phyloP scores from a whole-genome alignment of 208 protist genomes.

The Trypanosoma scelopori region DNA sequence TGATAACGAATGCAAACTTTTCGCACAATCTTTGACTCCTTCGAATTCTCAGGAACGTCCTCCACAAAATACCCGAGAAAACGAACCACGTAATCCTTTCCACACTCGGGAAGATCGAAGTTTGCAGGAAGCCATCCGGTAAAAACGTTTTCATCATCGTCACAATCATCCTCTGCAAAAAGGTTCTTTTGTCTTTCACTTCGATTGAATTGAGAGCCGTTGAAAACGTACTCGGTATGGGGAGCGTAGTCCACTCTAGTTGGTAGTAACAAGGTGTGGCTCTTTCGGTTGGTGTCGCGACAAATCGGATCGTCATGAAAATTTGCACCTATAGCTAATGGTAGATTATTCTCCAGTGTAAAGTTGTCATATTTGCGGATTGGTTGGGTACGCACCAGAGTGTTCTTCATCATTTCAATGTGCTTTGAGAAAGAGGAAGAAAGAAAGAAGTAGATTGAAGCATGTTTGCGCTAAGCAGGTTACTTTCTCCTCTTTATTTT shows the following conservation, averaged over 20 bases:
- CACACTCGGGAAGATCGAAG: slow-evolving; percentile 50
- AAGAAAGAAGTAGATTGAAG: slow-evolving; percentile 8
- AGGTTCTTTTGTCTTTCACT: neutral
- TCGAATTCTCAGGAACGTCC: slow-evolving; percentile 51
- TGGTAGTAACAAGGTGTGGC: slow-evolving; percentile 72
- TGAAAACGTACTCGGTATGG: slow-evolving; percentile 82
- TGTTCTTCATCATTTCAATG: slow-evolving; percentile 69
- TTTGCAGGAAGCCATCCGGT: slow-evolving; percentile 73
- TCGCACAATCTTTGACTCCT: slow-evolving; percentile 62
- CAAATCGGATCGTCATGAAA: slow-evolving; percentile 92
- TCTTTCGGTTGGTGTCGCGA: slow-evolving; percentile 71
- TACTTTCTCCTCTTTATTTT: too few relatives aligned
- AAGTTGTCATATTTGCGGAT: slow-evolving; percentile 61
- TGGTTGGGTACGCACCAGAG: slow-evolving; percentile 58
- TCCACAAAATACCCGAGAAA: slow-evolving; percentile 84
- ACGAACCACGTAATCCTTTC: slow-evolving; percentile 72
- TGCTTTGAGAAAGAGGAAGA: slow-evolving; percentile 19
- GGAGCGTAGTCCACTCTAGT: slow-evolving; percentile 60
- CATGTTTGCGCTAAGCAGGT: too few relatives aligned
- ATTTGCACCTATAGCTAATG: slow-evolving; percentile 77
- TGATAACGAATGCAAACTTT: slow-evolving; percentile 81
- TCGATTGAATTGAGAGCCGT: slow-evolving; percentile 30
- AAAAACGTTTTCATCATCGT: slow-evolving; percentile 46
- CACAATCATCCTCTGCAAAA: slow-evolving; percentile 22
- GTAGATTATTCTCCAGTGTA: slow-evolving; percentile 68